phyloP scores from a whole-genome alignment of 2,329 filamentous ascomycete genomes.

The Claviceps sp. region DNA sequence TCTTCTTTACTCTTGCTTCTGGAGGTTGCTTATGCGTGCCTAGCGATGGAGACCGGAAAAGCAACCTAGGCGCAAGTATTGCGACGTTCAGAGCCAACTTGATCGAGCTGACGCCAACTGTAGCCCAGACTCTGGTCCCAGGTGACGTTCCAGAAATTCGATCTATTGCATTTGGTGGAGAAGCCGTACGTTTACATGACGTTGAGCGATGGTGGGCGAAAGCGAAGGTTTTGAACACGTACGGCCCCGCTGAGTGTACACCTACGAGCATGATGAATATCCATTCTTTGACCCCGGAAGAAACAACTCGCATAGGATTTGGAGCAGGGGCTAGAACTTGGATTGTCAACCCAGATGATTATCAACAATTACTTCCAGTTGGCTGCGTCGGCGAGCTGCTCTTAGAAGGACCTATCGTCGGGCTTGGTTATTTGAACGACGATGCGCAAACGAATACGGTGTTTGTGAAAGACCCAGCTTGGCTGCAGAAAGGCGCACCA shows the following conservation, averaged over 20 bases:
- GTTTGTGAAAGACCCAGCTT: not conserved
- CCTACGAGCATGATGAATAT: conserved; percentile 4
- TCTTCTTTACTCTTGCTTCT: conserved; percentile 1
- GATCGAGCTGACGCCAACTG: not conserved
- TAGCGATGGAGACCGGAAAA: conserved; percentile 1
- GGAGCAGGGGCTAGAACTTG: not conserved
- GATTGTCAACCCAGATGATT: not conserved
- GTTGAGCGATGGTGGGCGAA: conserved; percentile 2
- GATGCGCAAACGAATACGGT: not conserved
- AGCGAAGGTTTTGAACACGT: conserved; percentile 8
- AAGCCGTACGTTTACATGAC: conserved; percentile 4
- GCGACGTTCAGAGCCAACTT: not conserved
- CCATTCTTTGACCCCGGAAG: too few species aligned
- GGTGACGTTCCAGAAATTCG: not conserved
- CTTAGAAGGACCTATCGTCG: not conserved
- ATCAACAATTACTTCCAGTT: not conserved
- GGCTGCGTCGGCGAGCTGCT: conserved; percentile 2
- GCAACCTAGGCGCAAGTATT: not conserved
- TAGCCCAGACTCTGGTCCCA: not conserved
- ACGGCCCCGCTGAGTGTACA: conserved; percentile 12
- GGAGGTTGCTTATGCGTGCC: conserved; percentile 7
- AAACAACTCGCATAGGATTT: not conserved
- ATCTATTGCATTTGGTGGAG: conserved; percentile 6
- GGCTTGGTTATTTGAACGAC: conserved; percentile 1
- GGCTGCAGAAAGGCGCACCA: conserved; percentile 3